Percentiles rank a stretch among this genome's conserved stretches.
phyloP scores from a whole-genome alignment of 2,329 filamentous ascomycete species.

The Dothistroma pini region DNA sequence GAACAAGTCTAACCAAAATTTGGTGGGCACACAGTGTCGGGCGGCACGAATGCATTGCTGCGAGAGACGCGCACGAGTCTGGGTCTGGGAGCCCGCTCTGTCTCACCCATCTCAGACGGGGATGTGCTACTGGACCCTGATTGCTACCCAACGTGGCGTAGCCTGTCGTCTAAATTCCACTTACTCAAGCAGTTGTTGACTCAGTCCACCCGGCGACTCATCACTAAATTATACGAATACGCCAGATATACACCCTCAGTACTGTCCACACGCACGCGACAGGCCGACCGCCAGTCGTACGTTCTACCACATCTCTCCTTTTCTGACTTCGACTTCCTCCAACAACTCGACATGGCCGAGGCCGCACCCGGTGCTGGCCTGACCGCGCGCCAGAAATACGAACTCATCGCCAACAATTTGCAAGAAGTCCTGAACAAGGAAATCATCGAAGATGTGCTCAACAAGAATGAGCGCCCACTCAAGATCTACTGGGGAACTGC shows the following conservation, averaged over 20 bases:
- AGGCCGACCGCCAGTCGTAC: not conserved
- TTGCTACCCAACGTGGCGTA: not conserved
- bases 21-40: not conserved
- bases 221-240: not conserved
- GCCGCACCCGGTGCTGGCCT: conserved; percentile 10
- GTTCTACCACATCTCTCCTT: not conserved
- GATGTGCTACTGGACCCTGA: not conserved
- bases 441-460: conserved; percentile 69
- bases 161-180: not conserved
- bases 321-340: not conserved
- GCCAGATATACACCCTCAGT: not conserved
- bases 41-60: not conserved
- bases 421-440: conserved; percentile 80
- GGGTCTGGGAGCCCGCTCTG: no score
- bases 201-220: not conserved
- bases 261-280: not conserved
- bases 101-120: not conserved
- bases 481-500: conserved; percentile 88
- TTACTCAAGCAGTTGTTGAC: not conserved
- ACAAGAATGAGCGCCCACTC: conserved; percentile 66
- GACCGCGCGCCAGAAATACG: conserved; percentile 58
- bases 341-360: conserved; percentile 13
- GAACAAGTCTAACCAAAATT: not conserved
- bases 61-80: not conserved
- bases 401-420: conserved; percentile 70